A percentile compares a stretch with the other conserved stretches of the same genome.
Evolutionary conservation across 2,329 filamentous ascomycete genomes (phyloP).

Genomic region (Byssothecium circinans): DNA sequence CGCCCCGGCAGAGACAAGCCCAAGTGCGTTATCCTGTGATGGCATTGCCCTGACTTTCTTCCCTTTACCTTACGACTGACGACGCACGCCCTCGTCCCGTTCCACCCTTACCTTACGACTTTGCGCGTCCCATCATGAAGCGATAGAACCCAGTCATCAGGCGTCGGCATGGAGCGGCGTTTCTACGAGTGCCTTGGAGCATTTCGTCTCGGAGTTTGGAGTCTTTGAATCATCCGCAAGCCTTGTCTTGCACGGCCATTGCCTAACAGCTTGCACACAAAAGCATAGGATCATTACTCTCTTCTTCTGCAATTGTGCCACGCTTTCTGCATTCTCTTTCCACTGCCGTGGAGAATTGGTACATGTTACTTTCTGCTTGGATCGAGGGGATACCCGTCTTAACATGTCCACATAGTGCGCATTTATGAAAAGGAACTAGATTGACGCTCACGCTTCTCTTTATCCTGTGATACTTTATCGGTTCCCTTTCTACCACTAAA

Average conservation of each 20-base stretch:
- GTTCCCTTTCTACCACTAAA: too few species aligned
- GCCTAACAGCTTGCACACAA: neutral
- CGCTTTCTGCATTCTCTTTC: neutral
- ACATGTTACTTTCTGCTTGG: constrained; percentile 1
- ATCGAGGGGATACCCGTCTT: constrained; percentile 7
- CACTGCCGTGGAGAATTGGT: neutral
- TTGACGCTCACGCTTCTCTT: neutral
- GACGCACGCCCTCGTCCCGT: constrained; percentile 17
- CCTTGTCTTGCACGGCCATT: constrained; percentile 1
- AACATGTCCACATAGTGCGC: constrained; percentile 8
- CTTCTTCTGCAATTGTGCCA: neutral
- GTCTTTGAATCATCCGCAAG: constrained; percentile 12
- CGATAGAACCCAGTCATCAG: constrained; percentile 36
- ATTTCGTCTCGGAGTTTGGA: constrained; percentile 39
- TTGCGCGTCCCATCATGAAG: constrained; percentile 22
- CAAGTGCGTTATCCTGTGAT: constrained; percentile 41
- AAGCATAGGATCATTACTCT: constrained; percentile 1
- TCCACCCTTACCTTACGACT: constrained; percentile 18
- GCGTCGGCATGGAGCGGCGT: constrained; percentile 43
- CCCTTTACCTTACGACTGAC: constrained; percentile 32
- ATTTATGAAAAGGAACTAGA: constrained; percentile 6
- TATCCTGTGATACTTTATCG: neutral
- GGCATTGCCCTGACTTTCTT: neutral
- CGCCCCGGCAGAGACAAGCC: constrained; percentile 30
- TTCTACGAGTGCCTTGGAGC: constrained; percentile 30